Percentiles rank a stretch among this genome's conserved stretches.
phyloP scores from a whole-genome alignment of 306 rosid genomes.

The Quercus agrifolia region DNA sequence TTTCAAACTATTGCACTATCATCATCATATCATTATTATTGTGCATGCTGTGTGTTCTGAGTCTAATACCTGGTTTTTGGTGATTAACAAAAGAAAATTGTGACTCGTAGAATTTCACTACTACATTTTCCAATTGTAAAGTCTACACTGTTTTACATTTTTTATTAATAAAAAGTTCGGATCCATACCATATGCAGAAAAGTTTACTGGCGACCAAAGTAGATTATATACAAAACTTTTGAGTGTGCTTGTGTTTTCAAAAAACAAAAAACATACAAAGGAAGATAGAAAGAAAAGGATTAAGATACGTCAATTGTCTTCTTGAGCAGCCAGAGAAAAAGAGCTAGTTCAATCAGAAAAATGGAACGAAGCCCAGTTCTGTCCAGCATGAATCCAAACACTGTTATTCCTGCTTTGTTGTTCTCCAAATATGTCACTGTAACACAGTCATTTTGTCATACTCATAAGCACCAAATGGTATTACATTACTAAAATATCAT shows the following conservation, averaged over 20 bases:
- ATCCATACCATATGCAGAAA: not conserved
- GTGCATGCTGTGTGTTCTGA: not conserved
- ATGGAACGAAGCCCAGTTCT: conserved; percentile 88
- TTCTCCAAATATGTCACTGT: conserved; percentile 89
- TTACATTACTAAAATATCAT: too few relatives aligned
- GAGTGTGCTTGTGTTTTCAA: too few relatives aligned
- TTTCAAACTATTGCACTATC: not conserved
- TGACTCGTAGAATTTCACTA: not conserved
- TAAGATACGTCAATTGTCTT: conserved; percentile 58
- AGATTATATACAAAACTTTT: too few relatives aligned
- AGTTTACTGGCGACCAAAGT: too few relatives aligned
- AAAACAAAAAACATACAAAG: not conserved
- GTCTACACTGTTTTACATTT: not conserved
- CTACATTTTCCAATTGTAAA: not conserved
- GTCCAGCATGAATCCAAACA: conserved; percentile 82
- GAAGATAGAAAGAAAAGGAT: not conserved
- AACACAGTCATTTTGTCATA: conserved; percentile 6
- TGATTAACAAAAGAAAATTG: not conserved
- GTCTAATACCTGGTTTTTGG: not conserved
- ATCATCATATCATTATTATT: not conserved
- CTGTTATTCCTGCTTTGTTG: conserved; percentile 81
- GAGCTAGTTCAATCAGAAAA: conserved; percentile 75
- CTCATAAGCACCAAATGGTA: too few relatives aligned
- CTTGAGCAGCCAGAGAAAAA: conserved; percentile 87
- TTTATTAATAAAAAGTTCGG: not conserved